These are phyloP conservation scores for Talaromyces sp. DNA, from an alignment of 2,329 filamentous ascomycete genomes.

Conservation along the genomic window DNA sequence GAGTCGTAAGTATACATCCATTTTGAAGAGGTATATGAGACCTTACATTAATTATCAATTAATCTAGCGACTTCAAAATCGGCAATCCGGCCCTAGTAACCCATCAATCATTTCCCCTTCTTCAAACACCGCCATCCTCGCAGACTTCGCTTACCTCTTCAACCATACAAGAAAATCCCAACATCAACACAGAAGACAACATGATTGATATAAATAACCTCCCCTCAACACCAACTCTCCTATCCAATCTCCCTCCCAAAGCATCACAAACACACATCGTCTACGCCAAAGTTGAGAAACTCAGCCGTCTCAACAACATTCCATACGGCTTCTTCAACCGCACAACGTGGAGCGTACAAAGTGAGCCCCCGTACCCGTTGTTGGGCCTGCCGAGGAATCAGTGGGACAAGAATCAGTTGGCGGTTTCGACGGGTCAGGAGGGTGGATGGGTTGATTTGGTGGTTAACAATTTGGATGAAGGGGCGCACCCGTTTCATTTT, in stretches of 20 bases:
- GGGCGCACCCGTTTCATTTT: slow-evolving; percentile 50
- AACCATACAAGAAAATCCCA: background rate
- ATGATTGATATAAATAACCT: slow-evolving; percentile 28
- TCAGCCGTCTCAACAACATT: slow-evolving; percentile 42
- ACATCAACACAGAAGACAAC: background rate
- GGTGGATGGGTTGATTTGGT: slow-evolving; percentile 47
- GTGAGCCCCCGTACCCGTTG: slow-evolving; percentile 32
- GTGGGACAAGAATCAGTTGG: slow-evolving; percentile 46
- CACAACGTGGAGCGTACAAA: slow-evolving; percentile 44
- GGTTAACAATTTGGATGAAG: slow-evolving; percentile 52
- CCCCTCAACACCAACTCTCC: slow-evolving; percentile 26
- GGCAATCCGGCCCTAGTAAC: slow-evolving; percentile 42
- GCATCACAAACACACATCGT: slow-evolving; percentile 43
- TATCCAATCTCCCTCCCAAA: slow-evolving; percentile 27
- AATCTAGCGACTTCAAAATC: slow-evolving; percentile 42
- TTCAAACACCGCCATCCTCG: slow-evolving; percentile 7
- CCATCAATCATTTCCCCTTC: slow-evolving; percentile 37
- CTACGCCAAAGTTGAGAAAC: slow-evolving; percentile 47
- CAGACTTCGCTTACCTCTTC: background rate
- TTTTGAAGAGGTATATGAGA: slow-evolving; percentile 6
- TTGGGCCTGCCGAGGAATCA: slow-evolving; percentile 31
- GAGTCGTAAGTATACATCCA: slow-evolving; percentile 29
- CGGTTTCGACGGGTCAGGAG: slow-evolving; percentile 23
- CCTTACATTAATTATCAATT: slow-evolving; percentile 17
- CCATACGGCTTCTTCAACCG: slow-evolving; percentile 49